Evolutionary conservation across 495 filamentous ascomycete genomes (phyloP).

Genomic region (Articulospora tetracladia): DNA sequence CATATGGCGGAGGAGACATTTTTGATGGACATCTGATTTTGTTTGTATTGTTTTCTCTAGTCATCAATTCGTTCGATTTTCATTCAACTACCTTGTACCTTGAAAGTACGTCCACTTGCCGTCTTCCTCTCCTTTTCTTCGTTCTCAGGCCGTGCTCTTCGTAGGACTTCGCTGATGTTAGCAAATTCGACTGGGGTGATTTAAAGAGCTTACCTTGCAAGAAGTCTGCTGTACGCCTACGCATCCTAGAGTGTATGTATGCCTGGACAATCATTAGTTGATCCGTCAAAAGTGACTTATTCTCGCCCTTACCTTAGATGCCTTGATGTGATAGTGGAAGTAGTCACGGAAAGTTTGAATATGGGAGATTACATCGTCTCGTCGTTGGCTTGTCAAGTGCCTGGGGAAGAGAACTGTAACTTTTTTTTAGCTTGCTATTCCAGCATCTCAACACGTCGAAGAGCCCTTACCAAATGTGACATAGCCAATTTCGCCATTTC

Average conservation of each 20-base stretch:
- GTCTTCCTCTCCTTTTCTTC: constrained; percentile 99
- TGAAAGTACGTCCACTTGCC: constrained; percentile 90
- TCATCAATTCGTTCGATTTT: neutral
- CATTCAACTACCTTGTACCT: constrained; percentile 25
- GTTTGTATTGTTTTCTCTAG: neutral
- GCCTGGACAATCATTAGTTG: constrained; percentile 47
- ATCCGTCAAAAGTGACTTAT: neutral
- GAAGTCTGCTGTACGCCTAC: constrained; percentile 94
- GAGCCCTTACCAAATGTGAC: constrained; percentile 85
- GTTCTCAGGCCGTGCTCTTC: constrained; percentile 86
- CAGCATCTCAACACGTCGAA: neutral
- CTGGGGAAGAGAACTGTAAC: constrained; percentile 85
- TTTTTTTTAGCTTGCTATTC: constrained; percentile 18
- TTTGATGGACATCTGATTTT: neutral
- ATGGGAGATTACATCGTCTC: constrained; percentile 93
- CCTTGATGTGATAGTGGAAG: constrained; percentile 99
- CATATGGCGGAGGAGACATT: no score
- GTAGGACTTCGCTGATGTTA: constrained; percentile 60
- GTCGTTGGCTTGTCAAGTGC: constrained; percentile 83
- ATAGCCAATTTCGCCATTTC: constrained; percentile 84
- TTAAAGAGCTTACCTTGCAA: constrained; percentile 67
- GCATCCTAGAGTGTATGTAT: constrained; percentile 98
- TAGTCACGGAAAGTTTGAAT: constrained; percentile 99
- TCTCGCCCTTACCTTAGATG: constrained; percentile 68
- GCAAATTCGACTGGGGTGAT: neutral